Base-by-base conservation (phyloP, 2,329 filamentous ascomycete species). In the Calcarisporium arbuscula region DNA sequence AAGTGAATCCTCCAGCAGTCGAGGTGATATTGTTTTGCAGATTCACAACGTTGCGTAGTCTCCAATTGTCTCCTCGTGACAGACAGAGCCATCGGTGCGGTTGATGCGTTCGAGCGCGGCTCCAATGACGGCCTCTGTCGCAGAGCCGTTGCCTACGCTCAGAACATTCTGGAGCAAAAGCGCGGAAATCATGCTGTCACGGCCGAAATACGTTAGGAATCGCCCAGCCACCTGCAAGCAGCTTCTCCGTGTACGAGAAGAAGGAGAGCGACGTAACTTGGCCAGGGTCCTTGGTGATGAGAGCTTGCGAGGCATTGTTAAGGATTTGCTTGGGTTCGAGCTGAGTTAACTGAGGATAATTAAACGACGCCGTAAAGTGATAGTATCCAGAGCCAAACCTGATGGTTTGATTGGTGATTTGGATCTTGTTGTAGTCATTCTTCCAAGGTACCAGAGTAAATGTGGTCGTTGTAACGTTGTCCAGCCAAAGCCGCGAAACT, bases 151-250 rank as follows among this genome's bases (percentile, higher is more conserved):
- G 0, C 73, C 74, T 28, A 66, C 59, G 32, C 72, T 78, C 2
- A 82, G 57, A 0, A 81, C 62, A 0, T 73, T 67, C 37, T 77
- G 67, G 19, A 81, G 57, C 1, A 82, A 57, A 0, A 82, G 62
- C 11, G 71, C 60, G 2, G 73, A 64, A 25, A 82, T 77, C 64
- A 81, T 77, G 40, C 69, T 77, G 47, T 83, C 77, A 9, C 77
- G 67, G 1, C 77, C 77, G 54, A 82, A 82, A 47, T 82, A 82
- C 0, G 77, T 82, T 28, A 82, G 52, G 44, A 81, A 82, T 2
- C 76, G 60, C n/a, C 78, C 77, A 82, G 5, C 73, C 75, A 9
- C 77, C 77, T 2, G 79, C 77, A 3, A 80, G 60, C 0, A 82
- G 59, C 43, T 82, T 82, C 20, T 74, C 61, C 0, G 64, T 71